Evolutionary conservation across 352 stramenopile genomes (phyloP), one percentile per base, ranked within the genome.

Genomic region (Phytophthora sojae): DNA sequence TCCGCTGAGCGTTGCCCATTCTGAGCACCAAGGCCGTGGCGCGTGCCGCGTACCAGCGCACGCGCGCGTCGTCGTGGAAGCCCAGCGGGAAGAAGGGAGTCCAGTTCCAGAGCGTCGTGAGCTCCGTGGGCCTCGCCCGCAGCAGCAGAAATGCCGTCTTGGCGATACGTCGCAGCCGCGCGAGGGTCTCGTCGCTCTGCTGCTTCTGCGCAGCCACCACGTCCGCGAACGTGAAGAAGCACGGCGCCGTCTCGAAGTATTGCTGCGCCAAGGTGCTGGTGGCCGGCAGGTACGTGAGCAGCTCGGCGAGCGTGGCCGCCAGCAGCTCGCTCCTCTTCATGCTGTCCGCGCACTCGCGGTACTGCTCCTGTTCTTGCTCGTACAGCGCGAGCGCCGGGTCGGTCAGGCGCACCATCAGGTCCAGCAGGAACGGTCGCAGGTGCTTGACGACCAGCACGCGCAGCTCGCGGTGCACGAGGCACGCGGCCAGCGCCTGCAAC

Each of bases 61-160:
- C 75, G 21, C 59, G 55, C 26, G 67, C 30, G 54, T 96, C 85
- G 8, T 88, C 75, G 57, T 92, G 76, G 61, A 93, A 93, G 57
- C 85, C 91, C 39, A 96, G 73, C n/a, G 87, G 83, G 61, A 94
- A 95, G 51, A 96, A 87, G 2, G 80, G 66, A 23, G 85, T 83
- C 88, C 87, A 96, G 73, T 96, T 95, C 87, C 88, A 96, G 19
- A 92, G 75, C 57, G 73, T 39, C 26, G 69, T 65, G 30, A 93
- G 74, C 39, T 88, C 86, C 25, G 81, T 78, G 17, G 87, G 82
- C 59, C 88, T 73, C 30, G 82, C 50, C 9, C 75, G 58, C 14
- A 95, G 54, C 45, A 96, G 45, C n/a, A 82, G 73, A 59, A 86
- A 83, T 12, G 85, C 84, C 3, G 85, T 90, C 30, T 76, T 73